Conservation (phyloP, 441 rosid species). For the Erodium moschatum region DNA sequence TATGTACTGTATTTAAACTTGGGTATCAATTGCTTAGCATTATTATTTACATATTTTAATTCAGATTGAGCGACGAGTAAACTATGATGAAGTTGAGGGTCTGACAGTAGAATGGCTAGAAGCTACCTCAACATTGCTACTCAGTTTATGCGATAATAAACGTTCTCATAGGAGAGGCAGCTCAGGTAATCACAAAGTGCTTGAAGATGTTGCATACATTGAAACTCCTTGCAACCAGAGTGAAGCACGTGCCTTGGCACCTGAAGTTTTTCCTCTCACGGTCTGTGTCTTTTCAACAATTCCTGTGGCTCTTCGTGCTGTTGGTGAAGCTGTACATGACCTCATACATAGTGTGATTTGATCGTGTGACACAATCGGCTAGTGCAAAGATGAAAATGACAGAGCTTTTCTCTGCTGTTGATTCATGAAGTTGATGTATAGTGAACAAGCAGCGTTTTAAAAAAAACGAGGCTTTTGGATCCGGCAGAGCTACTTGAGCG, state of each 20-base stretch:
- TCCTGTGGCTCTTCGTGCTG: conserved; percentile 68
- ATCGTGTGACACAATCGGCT: too few species aligned
- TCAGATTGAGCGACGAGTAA: conserved; percentile 69
- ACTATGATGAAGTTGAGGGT: conserved; percentile 78
- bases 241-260: too few species aligned
- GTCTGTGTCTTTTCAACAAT: conserved; percentile 55
- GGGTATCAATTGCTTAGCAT: too few species aligned
- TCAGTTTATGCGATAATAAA: conserved; percentile 33
- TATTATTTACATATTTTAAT: too few species aligned
- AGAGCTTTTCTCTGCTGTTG: too few species aligned
- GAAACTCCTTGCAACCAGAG: conserved; percentile 46
- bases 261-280: conserved; percentile 63
- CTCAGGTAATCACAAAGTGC: conserved; percentile 33
- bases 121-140: conserved; percentile 67
- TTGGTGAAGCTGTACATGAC: conserved; percentile 56
- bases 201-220: conserved; percentile 50
- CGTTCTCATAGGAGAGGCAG: conserved; percentile 39
- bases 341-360: conserved; percentile 56
- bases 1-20: background rate
- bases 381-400: too few species aligned
- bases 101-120: conserved; percentile 71
- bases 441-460: conserved; percentile 24
- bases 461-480: conserved; percentile 14
- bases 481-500: conserved; percentile 13
- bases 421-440: conserved; percentile 37